These are phyloP conservation scores for Solanum tacnaense DNA, from an alignment of 257 asterid genomes.

Conservation along the genomic window DNA sequence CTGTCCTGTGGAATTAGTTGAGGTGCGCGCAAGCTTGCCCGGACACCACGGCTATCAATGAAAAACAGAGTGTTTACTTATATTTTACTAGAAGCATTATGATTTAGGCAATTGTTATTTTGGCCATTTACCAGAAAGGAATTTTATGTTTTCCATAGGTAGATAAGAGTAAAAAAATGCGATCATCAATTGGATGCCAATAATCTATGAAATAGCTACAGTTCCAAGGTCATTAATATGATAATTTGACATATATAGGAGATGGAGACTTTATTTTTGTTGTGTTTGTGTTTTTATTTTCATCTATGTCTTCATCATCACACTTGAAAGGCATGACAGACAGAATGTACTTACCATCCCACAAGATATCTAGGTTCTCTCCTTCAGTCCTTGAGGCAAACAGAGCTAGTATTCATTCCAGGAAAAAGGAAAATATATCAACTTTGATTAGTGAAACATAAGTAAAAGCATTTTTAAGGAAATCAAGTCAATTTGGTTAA, in stretches of 20 bases:
- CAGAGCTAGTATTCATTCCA: background rate
- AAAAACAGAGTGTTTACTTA: background rate
- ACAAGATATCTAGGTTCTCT: background rate
- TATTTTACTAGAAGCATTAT: background rate
- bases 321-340: background rate
- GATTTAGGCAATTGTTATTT: background rate
- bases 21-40: background rate
- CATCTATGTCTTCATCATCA: background rate
- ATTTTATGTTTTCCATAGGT: background rate
- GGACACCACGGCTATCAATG: background rate
- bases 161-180: background rate
- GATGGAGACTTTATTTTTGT: background rate
- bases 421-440: background rate
- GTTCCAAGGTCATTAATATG: background rate
- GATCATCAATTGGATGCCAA: background rate
- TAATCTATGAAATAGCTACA: background rate
- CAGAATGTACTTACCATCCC: background rate
- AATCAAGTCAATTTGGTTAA: background rate
- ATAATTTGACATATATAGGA: background rate
- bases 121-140: background rate
- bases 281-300: background rate
- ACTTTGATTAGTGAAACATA: background rate
- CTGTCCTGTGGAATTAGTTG: background rate
- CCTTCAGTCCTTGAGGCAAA: background rate
- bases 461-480: background rate